phyloP scores from a whole-genome alignment of 306 rosid species.

The Betula pendula region DNA sequence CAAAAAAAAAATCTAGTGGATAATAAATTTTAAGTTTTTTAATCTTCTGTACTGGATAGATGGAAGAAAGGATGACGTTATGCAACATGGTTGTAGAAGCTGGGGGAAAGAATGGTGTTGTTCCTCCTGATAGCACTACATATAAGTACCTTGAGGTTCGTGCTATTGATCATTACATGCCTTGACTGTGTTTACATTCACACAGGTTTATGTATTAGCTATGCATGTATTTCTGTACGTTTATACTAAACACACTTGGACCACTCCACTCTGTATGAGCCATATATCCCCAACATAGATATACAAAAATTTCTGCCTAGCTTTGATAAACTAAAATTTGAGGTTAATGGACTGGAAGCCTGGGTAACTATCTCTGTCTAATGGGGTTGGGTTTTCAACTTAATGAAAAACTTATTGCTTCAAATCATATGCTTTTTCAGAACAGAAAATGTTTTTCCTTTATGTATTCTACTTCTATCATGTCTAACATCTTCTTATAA shows the following conservation, averaged over 20 bases:
- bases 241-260: neutral
- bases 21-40: neutral
- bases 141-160: constrained; percentile 87
- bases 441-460: neutral
- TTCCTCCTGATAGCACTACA: constrained; percentile 86
- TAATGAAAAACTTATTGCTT: neutral
- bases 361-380: neutral
- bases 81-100: constrained; percentile 98
- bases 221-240: neutral
- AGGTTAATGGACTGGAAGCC: neutral
- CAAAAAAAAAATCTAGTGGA: neutral
- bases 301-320: neutral
- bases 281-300: neutral
- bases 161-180: constrained; percentile 18
- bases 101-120: constrained; percentile 88
- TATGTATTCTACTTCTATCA: neutral
- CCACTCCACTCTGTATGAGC: neutral
- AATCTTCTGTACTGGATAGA: constrained; percentile 39
- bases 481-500: neutral
- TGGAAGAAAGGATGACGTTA: constrained; percentile 94
- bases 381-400: neutral
- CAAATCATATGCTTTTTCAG: neutral
- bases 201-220: neutral
- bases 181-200: neutral
- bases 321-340: neutral